Percentiles rank a stretch among this genome's conserved stretches.
Conservation (phyloP, 1,284 basidiomycete genomes). For the Ganoderma boninense region DNA sequence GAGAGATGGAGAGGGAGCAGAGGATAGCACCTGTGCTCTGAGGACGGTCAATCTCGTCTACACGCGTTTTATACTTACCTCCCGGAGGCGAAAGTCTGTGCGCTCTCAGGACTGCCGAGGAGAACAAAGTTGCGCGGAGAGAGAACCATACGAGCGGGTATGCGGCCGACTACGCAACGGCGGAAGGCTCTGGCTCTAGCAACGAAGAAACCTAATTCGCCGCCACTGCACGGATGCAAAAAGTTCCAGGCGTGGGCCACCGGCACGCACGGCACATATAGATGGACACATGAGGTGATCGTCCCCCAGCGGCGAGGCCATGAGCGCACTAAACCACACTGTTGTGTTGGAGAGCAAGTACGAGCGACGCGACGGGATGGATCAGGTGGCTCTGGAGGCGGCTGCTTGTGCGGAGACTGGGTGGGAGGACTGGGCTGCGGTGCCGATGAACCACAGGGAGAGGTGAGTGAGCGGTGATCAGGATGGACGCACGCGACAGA, state of each 20-base stretch:
- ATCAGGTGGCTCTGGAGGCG: background rate
- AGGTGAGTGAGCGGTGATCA: background rate
- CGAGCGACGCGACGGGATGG: background rate
- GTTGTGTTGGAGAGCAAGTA: background rate
- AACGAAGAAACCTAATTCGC: slow-evolving; percentile 4
- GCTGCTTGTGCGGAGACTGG: background rate
- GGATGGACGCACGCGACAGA: background rate
- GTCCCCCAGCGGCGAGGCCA: background rate
- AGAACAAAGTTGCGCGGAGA: background rate
- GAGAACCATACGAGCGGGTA: background rate
- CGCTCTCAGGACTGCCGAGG: background rate
- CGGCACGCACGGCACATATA: background rate
- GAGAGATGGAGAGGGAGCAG: background rate
- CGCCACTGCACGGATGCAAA: slow-evolving; percentile 4
- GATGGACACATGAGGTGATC: slow-evolving; percentile 4
- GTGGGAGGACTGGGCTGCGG: background rate
- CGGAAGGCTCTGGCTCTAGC: background rate
- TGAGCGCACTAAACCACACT: background rate
- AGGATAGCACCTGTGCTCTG: background rate
- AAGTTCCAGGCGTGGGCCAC: background rate
- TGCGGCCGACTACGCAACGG: background rate
- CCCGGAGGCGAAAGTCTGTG: background rate
- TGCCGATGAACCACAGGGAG: background rate
- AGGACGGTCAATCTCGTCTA: background rate
- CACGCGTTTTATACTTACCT: background rate